A percentile compares a stretch with the other conserved stretches of the same genome.
These are phyloP conservation scores for Citrullus colocynthis DNA, from an alignment of 306 rosid genomes.

Conservation along the genomic window DNA sequence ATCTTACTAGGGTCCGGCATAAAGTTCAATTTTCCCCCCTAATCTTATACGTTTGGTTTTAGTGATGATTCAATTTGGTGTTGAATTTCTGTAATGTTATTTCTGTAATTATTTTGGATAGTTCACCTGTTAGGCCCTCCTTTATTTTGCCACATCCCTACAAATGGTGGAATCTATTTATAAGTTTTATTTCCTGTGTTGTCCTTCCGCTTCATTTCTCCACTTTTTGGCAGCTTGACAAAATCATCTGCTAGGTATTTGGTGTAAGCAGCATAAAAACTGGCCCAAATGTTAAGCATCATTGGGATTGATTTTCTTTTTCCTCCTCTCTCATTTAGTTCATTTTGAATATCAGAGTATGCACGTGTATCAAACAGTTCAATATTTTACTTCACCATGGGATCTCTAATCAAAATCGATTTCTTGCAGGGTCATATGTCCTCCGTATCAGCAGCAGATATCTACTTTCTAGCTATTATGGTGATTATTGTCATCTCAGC, in stretches of 20 bases:
- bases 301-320: constrained; percentile 10
- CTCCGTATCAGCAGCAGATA: constrained; percentile 13
- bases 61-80: background rate
- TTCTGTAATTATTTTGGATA: background rate
- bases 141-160: background rate
- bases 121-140: background rate
- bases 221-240: background rate
- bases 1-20: background rate
- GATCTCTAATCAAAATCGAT: background rate
- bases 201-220: background rate
- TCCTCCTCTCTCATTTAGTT: background rate
- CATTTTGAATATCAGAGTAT: background rate
- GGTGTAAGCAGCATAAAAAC: background rate
- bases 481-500: constrained; percentile 25
- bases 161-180: background rate
- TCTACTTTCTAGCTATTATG: constrained; percentile 30
- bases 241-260: background rate
- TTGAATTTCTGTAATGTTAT: background rate
- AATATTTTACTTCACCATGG: background rate
- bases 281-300: too few species aligned
- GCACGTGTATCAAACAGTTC: background rate
- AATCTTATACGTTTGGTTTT: background rate
- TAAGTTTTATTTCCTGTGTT: too few species aligned
- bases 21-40: too few species aligned
- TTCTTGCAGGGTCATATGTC: constrained; percentile 31